A percentile compares a stretch with the other conserved stretches of the same genome.
Evolutionary conservation across 148 eudicot genomes (phyloP).

Genomic region (Diospyros kaki): DNA sequence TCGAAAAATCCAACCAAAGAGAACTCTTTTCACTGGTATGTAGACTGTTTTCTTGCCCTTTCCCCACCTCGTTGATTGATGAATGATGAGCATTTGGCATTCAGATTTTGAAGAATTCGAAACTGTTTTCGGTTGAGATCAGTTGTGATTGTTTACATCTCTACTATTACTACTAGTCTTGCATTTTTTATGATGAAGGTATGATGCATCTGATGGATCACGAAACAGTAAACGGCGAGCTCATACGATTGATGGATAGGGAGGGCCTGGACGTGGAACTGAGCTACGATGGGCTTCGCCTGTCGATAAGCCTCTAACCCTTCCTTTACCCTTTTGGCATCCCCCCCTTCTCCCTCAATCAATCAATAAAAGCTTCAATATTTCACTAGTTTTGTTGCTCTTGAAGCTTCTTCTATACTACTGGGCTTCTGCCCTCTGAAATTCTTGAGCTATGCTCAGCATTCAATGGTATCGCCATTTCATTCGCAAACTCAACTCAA

Average conservation of each 20-base stretch:
- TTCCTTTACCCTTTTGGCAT: slow-evolving; percentile 6
- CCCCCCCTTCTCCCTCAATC: background rate
- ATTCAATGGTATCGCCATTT: no score
- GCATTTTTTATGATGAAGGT: slow-evolving; percentile 35
- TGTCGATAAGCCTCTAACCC: slow-evolving; percentile 61
- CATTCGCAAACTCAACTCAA: no score
- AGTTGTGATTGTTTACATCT: background rate
- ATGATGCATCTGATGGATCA: slow-evolving; percentile 99
- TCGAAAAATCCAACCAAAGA: slow-evolving; percentile 80
- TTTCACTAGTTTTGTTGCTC: background rate
- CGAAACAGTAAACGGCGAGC: slow-evolving; percentile 57
- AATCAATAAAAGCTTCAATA: no score
- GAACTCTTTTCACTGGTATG: slow-evolving; percentile 95
- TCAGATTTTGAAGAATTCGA: background rate
- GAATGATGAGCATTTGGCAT: background rate
- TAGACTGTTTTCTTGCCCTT: background rate
- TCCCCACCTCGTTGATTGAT: background rate
- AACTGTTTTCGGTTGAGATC: background rate
- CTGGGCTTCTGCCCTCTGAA: no score
- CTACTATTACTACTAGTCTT: slow-evolving; percentile 4
- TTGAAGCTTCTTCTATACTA: background rate
- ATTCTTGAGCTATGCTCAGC: no score
- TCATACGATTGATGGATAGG: slow-evolving; percentile 52
- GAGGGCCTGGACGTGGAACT: slow-evolving; percentile 84
- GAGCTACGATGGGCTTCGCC: slow-evolving; percentile 89